Percentiles rank a stretch among this genome's conserved stretches.
Conservation (phyloP, 2,329 filamentous ascomycete species). For the Madurella mycetomatis region DNA sequence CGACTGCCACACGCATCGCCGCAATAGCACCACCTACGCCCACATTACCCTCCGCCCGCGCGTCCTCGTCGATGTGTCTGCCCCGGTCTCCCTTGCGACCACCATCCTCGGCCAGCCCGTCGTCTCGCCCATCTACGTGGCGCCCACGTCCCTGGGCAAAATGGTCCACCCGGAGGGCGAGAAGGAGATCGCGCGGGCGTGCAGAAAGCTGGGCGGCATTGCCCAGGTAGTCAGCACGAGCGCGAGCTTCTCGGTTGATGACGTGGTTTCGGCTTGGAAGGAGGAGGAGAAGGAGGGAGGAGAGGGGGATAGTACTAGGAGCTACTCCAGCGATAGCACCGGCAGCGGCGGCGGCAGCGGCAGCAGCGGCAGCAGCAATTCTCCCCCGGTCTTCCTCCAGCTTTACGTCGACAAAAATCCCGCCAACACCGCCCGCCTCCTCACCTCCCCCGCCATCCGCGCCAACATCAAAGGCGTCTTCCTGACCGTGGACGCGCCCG, state of each 20-base stretch:
- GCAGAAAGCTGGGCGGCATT: constrained; percentile 43
- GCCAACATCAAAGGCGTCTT: constrained; percentile 49
- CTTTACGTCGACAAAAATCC: constrained; percentile 58
- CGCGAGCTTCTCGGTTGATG: constrained; percentile 53
- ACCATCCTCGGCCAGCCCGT: constrained; percentile 51
- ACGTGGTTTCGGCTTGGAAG: constrained; percentile 42
- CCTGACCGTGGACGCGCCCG: constrained; percentile 55
- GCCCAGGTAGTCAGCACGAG: constrained; percentile 60
- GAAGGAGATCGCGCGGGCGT: constrained; percentile 51
- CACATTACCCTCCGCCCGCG: constrained; percentile 57
- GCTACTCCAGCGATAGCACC: no score
- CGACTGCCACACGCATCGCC: constrained; percentile 51
- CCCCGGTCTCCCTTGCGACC: constrained; percentile 43
- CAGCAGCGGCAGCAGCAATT: background rate
- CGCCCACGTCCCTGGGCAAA: constrained; percentile 60
- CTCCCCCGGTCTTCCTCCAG: constrained; percentile 49
- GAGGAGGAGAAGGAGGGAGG: no score
- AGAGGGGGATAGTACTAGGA: no score
- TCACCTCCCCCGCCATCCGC: constrained; percentile 41
- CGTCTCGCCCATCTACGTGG: constrained; percentile 57
- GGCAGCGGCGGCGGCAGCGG: no score
- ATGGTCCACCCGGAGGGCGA: constrained; percentile 63
- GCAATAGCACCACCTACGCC: constrained; percentile 52
- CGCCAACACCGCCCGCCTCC: constrained; percentile 44
- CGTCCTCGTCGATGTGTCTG: constrained; percentile 52